These are phyloP conservation scores for Lasiodiplodia hormozganensis DNA, from an alignment of 2,329 filamentous ascomycete species.

Conservation along the genomic window DNA sequence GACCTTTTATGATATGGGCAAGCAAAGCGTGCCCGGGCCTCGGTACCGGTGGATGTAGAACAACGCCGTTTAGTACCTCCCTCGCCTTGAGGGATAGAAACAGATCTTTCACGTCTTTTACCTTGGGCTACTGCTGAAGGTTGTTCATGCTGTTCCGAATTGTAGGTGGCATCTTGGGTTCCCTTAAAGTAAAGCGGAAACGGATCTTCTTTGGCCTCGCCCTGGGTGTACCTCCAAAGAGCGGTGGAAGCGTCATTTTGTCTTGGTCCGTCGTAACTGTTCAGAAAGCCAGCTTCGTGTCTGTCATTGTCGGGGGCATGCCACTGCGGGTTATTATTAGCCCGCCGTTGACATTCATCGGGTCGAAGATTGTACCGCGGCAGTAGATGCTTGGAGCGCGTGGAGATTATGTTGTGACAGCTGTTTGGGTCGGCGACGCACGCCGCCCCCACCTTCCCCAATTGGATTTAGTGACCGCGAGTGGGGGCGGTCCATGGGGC, in stretches of 20 bases:
- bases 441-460: background rate
- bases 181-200: background rate
- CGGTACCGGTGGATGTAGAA: background rate
- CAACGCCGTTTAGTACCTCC: background rate
- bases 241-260: background rate
- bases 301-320: no score
- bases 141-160: background rate
- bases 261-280: background rate
- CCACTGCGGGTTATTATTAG: background rate
- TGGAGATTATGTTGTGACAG: background rate
- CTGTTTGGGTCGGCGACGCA: background rate
- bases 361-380: background rate
- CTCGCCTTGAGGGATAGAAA: background rate
- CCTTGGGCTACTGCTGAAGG: background rate
- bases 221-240: background rate
- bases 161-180: background rate
- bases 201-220: background rate
- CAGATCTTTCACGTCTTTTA: background rate
- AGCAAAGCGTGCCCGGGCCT: background rate
- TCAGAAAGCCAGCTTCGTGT: background rate
- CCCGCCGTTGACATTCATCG: background rate
- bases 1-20: background rate
- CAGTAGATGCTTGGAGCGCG: background rate
- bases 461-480: background rate
- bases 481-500: background rate